A percentile compares a stretch with the other conserved stretches of the same genome.
Evolutionary conservation across 148 eudicot species (phyloP).

Genomic region (Hydrangea macrophylla): DNA sequence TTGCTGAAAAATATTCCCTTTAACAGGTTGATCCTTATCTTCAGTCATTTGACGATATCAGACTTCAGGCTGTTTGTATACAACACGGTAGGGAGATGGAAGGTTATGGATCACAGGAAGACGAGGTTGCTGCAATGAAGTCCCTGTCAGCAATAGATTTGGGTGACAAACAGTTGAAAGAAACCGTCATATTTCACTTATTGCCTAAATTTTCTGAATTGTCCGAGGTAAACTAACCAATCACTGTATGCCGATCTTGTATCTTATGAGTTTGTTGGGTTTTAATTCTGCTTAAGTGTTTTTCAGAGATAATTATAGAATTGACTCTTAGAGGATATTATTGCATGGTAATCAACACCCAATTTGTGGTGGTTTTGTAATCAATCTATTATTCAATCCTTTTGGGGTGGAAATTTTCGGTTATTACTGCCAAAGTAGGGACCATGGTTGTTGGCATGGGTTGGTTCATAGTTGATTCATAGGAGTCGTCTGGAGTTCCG

Average conservation of each 20-base stretch:
- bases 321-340: background rate
- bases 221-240: constrained; percentile 56
- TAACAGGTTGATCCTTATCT: constrained; percentile 84
- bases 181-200: constrained; percentile 47
- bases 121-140: constrained; percentile 57
- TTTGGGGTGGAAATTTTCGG: background rate
- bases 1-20: constrained; percentile 6
- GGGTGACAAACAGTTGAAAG: constrained; percentile 59
- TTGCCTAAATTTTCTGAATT: constrained; percentile 46
- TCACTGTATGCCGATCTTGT: background rate
- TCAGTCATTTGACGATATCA: constrained; percentile 60
- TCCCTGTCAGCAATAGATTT: constrained; percentile 42
- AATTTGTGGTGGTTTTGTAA: background rate
- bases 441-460: too few species aligned
- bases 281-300: background rate
- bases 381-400: background rate
- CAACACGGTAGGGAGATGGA: constrained; percentile 19
- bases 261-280: constrained; percentile 1
- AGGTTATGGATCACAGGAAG: constrained; percentile 61
- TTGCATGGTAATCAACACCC: background rate
- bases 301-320: background rate
- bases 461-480: too few species aligned
- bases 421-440: background rate
- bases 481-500: too few species aligned
- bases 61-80: constrained; percentile 41